phyloP scores from a whole-genome alignment of 208 protist species.

The Leishmania aethiopica region DNA sequence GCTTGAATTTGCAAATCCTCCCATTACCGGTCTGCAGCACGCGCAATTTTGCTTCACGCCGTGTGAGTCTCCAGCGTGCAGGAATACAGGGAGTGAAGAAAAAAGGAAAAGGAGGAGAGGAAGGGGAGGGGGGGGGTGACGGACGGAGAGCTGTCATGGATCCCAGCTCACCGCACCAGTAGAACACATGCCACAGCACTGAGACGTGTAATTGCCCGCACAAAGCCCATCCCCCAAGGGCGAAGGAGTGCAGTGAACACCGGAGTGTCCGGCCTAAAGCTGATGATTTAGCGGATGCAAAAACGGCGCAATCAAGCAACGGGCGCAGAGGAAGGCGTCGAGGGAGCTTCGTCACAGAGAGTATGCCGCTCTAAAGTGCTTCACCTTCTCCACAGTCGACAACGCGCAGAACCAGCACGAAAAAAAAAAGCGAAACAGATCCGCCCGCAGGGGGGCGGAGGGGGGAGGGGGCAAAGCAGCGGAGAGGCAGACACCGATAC shows the following conservation, averaged over 20 bases:
- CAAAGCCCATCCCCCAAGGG: not conserved
- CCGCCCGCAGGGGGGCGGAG: no score
- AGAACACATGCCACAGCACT: not conserved
- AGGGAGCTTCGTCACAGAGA: not conserved
- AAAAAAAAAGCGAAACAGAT: not conserved
- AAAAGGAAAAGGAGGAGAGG: not conserved
- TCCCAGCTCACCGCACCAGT: not conserved
- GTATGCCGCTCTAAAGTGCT: not conserved
- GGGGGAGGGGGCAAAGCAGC: not conserved
- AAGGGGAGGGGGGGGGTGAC: not conserved
- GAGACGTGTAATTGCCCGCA: not conserved
- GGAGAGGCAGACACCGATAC: not conserved
- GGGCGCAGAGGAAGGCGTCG: not conserved
- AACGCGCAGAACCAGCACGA: not conserved
- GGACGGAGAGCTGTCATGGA: not conserved
- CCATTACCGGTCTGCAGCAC: not conserved
- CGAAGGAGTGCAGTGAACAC: not conserved
- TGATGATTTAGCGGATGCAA: not conserved
- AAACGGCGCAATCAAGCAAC: not conserved
- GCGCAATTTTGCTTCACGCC: not conserved
- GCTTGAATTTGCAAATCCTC: not conserved
- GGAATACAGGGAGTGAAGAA: not conserved
- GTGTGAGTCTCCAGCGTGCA: not conserved
- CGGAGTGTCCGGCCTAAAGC: not conserved
- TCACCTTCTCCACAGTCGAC: not conserved